These are phyloP conservation scores for Dillenia turbinata DNA, from an alignment of 164 flowering plant genomes.

Conservation along the genomic window DNA sequence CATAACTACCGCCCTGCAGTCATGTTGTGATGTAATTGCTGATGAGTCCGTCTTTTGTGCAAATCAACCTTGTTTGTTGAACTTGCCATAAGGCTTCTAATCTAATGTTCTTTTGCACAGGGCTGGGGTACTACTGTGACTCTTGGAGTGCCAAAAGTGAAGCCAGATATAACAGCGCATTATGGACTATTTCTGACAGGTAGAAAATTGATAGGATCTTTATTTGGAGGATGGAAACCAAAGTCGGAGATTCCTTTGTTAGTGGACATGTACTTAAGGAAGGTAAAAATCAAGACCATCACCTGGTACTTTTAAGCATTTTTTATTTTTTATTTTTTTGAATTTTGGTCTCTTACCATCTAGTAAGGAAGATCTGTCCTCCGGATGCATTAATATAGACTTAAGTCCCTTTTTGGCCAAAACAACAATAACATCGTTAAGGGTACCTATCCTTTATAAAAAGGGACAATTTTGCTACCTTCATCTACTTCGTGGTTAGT, in stretches of 20 bases:
- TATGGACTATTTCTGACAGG: conserved; percentile 72
- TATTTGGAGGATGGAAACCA: conserved; percentile 94
- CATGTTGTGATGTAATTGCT: conserved; percentile 73
- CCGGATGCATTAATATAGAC: too few species aligned
- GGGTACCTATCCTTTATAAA: too few species aligned
- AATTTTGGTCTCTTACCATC: background rate
- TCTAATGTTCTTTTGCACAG: conserved; percentile 21
- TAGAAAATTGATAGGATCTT: conserved; percentile 77
- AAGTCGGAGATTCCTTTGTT: conserved; percentile 81
- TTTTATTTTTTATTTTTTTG: background rate
- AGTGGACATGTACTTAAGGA: conserved; percentile 68
- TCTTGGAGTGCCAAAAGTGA: conserved; percentile 91
- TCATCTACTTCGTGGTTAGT: too few species aligned
- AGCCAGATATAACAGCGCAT: conserved; percentile 80
- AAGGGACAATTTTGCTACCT: too few species aligned
- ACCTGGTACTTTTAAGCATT: background rate
- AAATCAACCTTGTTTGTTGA: background rate
- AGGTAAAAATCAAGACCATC: conserved; percentile 34
- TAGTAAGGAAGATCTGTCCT: too few species aligned
- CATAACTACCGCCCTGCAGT: conserved; percentile 81
- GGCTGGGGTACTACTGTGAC: conserved; percentile 97
- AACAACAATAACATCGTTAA: too few species aligned
- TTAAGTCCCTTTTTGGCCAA: too few species aligned
- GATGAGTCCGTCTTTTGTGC: background rate
- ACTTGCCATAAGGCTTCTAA: background rate